These are phyloP conservation scores for Yarrowia galli DNA, from an alignment of 1,139 yeast species.

Conservation along the genomic window DNA sequence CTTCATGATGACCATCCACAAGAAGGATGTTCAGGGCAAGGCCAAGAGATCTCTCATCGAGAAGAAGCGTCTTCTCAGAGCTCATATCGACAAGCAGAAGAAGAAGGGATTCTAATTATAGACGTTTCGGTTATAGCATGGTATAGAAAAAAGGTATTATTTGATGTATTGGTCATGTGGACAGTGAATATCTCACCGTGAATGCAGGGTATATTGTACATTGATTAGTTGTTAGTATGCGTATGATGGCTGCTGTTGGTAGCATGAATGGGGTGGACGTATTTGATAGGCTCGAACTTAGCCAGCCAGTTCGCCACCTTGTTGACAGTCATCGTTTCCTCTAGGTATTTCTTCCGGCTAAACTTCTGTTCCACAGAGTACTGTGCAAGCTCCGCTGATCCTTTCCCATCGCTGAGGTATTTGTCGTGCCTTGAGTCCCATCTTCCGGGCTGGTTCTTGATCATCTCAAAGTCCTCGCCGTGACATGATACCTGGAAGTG, in stretches of 20 bases:
- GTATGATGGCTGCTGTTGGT: background rate
- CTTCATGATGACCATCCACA: constrained; percentile 98
- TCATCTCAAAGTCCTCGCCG: background rate
- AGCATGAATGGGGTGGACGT: background rate
- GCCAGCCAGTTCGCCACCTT: background rate
- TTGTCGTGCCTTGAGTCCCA: background rate
- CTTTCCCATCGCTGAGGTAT: background rate
- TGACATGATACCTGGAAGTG: background rate
- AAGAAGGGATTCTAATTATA: constrained; percentile 63
- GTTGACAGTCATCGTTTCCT: background rate
- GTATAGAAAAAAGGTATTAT: constrained; percentile 28
- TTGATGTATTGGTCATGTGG: background rate
- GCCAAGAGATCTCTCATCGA: constrained; percentile 88
- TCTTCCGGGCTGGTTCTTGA: background rate
- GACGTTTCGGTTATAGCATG: constrained; percentile 10
- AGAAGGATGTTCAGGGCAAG: constrained; percentile 91
- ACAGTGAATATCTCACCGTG: background rate
- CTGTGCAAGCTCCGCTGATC: background rate
- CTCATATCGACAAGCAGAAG: constrained; percentile 89
- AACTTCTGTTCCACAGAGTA: constrained; percentile 3
- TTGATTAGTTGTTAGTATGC: background rate
- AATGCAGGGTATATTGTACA: background rate
- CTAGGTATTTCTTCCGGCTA: background rate
- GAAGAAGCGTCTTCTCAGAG: constrained; percentile 82
- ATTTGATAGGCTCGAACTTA: background rate